Base-by-base conservation (phyloP, 2,329 filamentous ascomycete species). In the Ceratocystis papillata region DNA sequence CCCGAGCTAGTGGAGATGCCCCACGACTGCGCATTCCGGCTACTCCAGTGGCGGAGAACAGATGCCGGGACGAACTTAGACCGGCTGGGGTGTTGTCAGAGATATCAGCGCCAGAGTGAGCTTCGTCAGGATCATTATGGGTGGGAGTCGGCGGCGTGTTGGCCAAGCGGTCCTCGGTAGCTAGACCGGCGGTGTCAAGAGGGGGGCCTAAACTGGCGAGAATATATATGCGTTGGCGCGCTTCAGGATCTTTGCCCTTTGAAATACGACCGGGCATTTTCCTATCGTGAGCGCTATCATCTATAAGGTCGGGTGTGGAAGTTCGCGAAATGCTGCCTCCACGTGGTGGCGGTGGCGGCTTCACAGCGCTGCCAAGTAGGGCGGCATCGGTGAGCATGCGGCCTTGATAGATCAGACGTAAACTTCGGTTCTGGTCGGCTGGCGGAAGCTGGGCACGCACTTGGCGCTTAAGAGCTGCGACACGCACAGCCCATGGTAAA, bases 371-470 rank as follows among this genome's bases (percentile, higher is more conserved):
- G 67, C 83, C 80, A 30, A 99, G 80, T 5, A 88, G 81, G 8
- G 83, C 81, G 45, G 79, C 77, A 74, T 96, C 92, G 70, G 87
- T 81, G 62, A 97, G 85, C 67, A 96, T 87, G 73, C 89, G 91
- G 69, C 94, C 94, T 63, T 89, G 84, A 75, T 96, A 86, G 74
- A 97, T 96, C 69, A 99, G 85, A 68, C 93, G 90, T 41, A 97
- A 83, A 45, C 90, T 87, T 69, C 84, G 85, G 53, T 82, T 79
- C 15, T 85, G 82, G 69, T 86, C 80, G 44, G 82, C 77, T 44
- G 78, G 72, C 5, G 86, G 80, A 25, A 96, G 83, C 59, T 87
- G 82, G 7, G 80, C 76, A 70, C 94, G 90, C 73, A 97, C 89
- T 63, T 88, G 81, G 71, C 88, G 87, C 75, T 96, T 96, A 67